Conservation (phyloP, 1,139 yeast species). For the Petasospora rhodanensis region DNA sequence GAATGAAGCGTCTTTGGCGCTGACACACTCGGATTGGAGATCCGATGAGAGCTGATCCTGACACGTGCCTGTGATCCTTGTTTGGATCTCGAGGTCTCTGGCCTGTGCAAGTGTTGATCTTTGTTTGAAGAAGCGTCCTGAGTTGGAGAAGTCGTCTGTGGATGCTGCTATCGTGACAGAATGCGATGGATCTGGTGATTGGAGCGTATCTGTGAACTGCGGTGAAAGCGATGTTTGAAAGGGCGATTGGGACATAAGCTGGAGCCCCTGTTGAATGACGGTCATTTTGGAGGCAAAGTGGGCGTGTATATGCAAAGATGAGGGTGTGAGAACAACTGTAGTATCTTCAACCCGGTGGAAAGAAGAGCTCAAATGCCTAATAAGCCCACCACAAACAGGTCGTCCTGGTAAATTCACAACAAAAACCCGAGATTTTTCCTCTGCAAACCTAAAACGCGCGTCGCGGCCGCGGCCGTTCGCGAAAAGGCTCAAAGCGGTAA, state of each 20-base stretch:
- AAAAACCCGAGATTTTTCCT: too few relatives aligned
- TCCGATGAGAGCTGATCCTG: conserved; percentile 7
- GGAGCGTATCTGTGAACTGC: conserved; percentile 5
- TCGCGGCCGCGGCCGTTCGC: too few relatives aligned
- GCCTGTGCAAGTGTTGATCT: conserved; percentile 8
- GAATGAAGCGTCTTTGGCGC: conserved; percentile 14
- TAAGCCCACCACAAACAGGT: too few relatives aligned
- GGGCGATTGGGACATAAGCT: conserved; percentile 19
- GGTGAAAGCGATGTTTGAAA: conserved; percentile 17
- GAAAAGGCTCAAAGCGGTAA: too few relatives aligned
- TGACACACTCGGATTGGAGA: conserved; percentile 8
- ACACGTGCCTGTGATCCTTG: conserved; percentile 6
- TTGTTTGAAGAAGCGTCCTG: conserved; percentile 6
- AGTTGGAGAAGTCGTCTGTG: conserved; percentile 9
- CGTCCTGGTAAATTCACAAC: too few relatives aligned
- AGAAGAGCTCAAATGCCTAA: too few relatives aligned
- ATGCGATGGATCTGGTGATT: conserved; percentile 3
- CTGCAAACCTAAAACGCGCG: too few relatives aligned
- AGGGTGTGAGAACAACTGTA: too few relatives aligned
- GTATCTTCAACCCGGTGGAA: too few relatives aligned
- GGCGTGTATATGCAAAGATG: too few relatives aligned
- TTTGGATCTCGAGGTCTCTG: conserved; percentile 7
- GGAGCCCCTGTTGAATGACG: conserved; percentile 10
- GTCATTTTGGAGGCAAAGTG: too few relatives aligned
- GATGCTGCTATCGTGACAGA: conserved; percentile 11